Evolutionary conservation across 345 rosid species (phyloP).

Genomic region (Salix viminalis): DNA sequence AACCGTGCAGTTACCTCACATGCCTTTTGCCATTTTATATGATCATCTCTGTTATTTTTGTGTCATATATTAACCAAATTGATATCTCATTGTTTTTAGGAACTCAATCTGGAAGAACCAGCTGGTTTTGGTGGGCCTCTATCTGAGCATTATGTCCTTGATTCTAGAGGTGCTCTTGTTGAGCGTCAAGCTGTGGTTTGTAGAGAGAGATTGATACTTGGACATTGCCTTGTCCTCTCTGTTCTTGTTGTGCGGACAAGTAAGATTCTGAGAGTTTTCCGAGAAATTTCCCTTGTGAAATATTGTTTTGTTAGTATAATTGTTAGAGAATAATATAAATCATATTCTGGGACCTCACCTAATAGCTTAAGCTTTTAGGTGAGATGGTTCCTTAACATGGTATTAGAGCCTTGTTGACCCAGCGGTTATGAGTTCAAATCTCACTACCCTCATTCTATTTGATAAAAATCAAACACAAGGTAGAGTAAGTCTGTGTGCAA

Average conservation of each 20-base stretch:
- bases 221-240: constrained; percentile 91
- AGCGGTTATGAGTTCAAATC: too few relatives aligned
- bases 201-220: constrained; percentile 78
- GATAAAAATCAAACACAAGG: too few relatives aligned
- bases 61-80: neutral
- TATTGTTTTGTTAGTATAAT: neutral
- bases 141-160: constrained; percentile 69
- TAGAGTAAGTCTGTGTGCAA: too few relatives aligned
- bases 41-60: neutral
- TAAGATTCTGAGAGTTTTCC: constrained; percentile 31
- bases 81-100: constrained; percentile 41
- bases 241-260: constrained; percentile 73
- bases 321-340: too few relatives aligned
- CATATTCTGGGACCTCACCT: too few relatives aligned
- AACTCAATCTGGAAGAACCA: constrained; percentile 91
- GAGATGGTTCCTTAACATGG: too few relatives aligned
- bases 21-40: constrained; percentile 4
- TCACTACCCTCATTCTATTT: too few relatives aligned
- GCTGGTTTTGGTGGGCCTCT: constrained; percentile 86
- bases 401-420: too few relatives aligned
- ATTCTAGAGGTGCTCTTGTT: constrained; percentile 87
- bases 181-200: constrained; percentile 79
- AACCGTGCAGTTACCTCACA: neutral
- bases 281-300: neutral
- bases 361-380: too few relatives aligned